These are phyloP conservation scores for Persicaria tinctoria DNA, from an alignment of 148 eudicot species.

Conservation along the genomic window DNA sequence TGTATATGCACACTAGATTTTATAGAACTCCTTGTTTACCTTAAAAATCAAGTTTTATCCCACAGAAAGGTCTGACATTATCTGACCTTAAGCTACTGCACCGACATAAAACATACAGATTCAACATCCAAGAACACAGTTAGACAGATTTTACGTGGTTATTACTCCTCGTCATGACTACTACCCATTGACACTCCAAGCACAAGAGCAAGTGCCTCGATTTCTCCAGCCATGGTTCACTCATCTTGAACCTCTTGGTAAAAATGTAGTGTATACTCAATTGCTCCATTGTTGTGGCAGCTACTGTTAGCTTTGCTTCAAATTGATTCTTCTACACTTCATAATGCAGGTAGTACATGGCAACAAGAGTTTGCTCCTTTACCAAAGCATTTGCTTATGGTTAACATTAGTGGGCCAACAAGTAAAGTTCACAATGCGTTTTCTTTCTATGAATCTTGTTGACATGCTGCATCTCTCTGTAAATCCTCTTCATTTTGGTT, in stretches of 20 bases:
- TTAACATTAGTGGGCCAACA: slow-evolving; percentile 93
- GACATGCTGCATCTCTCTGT: no score
- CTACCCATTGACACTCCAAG: slow-evolving; percentile 73
- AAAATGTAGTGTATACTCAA: slow-evolving; percentile 69
- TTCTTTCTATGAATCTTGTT: background rate
- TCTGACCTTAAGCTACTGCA: no score
- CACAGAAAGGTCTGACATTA: no score
- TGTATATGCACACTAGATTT: no score
- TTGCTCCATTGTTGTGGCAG: slow-evolving; percentile 37
- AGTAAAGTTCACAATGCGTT: slow-evolving; percentile 27
- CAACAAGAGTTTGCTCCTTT: slow-evolving; percentile 87
- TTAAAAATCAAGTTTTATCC: no score
- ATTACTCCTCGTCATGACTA: slow-evolving; percentile 90
- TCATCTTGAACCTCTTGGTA: slow-evolving; percentile 80
- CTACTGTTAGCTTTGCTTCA: slow-evolving; percentile 85
- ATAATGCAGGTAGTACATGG: slow-evolving; percentile 79
- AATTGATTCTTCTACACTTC: slow-evolving; percentile 68
- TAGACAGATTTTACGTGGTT: slow-evolving; percentile 91
- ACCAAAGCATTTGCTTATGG: slow-evolving; percentile 85
- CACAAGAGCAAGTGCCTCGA: slow-evolving; percentile 71
- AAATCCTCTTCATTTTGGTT: no score
- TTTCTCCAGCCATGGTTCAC: slow-evolving; percentile 78
- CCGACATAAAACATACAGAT: slow-evolving; percentile 47
- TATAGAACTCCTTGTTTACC: no score
- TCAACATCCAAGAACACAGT: slow-evolving; percentile 84